Percentiles rank a stretch among this genome's conserved stretches.
Conservation (phyloP, 345 rosid genomes). For the Hirschfeldia incana region DNA sequence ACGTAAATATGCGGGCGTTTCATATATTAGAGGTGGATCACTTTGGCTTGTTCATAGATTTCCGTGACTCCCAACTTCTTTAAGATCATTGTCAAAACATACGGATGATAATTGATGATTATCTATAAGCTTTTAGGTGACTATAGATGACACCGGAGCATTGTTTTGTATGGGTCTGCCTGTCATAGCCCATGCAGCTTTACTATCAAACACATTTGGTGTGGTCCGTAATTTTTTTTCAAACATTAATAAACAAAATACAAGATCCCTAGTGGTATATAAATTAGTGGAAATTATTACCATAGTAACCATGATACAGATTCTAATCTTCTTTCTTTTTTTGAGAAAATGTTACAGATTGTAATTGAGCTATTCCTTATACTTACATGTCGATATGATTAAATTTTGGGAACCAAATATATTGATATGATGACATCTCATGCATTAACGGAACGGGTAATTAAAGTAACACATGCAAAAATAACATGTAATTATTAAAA, state of each 20-base stretch:
- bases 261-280: neutral
- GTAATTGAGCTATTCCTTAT: neutral
- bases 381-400: neutral
- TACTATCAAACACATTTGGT: neutral
- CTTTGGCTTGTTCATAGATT: conserved; percentile 4
- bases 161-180: neutral
- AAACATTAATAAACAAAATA: neutral
- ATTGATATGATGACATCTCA: neutral
- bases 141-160: neutral
- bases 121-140: conserved; percentile 4
- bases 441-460: conserved; percentile 6
- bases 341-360: neutral
- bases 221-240: neutral
- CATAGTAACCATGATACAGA: neutral
- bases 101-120: neutral
- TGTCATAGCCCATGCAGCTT: neutral
- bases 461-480: neutral
- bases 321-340: no score
- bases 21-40: conserved; percentile 13
- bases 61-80: neutral
- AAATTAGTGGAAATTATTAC: neutral
- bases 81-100: conserved; percentile 2
- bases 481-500: no score
- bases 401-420: neutral
- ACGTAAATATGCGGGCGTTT: neutral